A percentile compares a stretch with the other conserved stretches of the same genome.
Evolutionary conservation across 2,329 filamentous ascomycete genomes (phyloP).

Genomic region (Exophiala phaeomuriformis): DNA sequence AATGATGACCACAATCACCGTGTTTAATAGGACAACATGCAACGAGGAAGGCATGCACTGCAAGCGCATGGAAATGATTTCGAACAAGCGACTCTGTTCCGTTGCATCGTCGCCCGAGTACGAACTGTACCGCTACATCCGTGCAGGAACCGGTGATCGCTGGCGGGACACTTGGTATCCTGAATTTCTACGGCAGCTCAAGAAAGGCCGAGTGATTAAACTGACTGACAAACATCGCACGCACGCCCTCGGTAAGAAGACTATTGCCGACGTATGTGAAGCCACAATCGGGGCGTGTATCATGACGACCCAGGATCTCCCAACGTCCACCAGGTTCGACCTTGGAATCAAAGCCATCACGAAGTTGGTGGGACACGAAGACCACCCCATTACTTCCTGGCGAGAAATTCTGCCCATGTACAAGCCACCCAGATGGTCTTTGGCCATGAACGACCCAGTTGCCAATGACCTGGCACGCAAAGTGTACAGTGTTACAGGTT

Average conservation of each 20-base stretch:
- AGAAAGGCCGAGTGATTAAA: constrained; percentile 58
- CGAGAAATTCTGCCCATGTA: constrained; percentile 56
- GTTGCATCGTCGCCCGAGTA: constrained; percentile 60
- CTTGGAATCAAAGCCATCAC: constrained; percentile 53
- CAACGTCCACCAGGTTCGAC: constrained; percentile 44
- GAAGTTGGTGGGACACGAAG: constrained; percentile 56
- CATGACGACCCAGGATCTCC: constrained; percentile 45
- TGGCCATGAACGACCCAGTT: constrained; percentile 46
- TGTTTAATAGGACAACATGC: constrained; percentile 69
- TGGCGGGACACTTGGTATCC: constrained; percentile 77
- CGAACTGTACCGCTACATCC: constrained; percentile 64
- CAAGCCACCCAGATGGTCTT: constrained; percentile 18
- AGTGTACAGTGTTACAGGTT: constrained; percentile 54
- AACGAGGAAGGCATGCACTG: constrained; percentile 84
- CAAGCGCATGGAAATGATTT: constrained; percentile 80
- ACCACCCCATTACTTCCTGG: constrained; percentile 64
- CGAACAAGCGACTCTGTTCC: constrained; percentile 82
- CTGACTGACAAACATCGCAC: constrained; percentile 34
- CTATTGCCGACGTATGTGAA: constrained; percentile 88
- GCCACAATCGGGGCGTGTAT: constrained; percentile 83
- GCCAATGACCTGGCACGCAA: constrained; percentile 62
- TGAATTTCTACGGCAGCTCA: constrained; percentile 58
- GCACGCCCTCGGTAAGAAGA: constrained; percentile 76
- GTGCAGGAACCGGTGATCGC: constrained; percentile 62
- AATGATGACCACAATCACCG: constrained; percentile 84